Conservation (phyloP, 179 eudicot species). For the Spergularia azorica region DNA sequence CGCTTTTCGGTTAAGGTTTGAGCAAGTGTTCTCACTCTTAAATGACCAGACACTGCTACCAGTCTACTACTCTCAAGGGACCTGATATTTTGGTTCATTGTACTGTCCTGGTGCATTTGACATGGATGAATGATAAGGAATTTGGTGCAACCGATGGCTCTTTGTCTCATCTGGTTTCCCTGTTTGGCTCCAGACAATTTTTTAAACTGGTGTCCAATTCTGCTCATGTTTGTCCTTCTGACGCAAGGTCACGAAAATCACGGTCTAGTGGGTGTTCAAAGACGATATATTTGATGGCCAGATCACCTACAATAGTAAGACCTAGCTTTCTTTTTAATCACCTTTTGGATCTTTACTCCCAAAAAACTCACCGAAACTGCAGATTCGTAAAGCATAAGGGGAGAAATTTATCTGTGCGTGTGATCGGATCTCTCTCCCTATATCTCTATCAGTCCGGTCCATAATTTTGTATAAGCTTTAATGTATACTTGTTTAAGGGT, state of each 20-base stretch:
- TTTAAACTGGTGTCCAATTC: not conserved
- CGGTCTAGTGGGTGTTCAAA: not conserved
- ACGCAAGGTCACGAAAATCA: not conserved
- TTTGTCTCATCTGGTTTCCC: not conserved
- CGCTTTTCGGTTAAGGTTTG: not conserved
- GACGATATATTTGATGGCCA: not conserved
- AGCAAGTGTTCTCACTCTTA: not conserved
- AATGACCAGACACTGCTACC: not conserved
- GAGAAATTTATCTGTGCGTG: not conserved
- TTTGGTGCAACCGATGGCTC: not conserved
- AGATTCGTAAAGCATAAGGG: not conserved
- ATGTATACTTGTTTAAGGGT: not conserved
- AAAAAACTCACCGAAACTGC: not conserved
- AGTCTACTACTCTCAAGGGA: not conserved
- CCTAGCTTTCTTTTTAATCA: not conserved
- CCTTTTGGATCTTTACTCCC: not conserved
- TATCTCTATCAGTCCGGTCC: not conserved
- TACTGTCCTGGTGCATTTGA: not conserved
- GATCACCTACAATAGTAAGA: not conserved
- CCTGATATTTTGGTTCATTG: not conserved
- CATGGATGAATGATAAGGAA: not conserved
- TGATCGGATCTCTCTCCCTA: not conserved
- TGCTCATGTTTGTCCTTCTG: not conserved
- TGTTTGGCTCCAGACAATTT: not conserved
- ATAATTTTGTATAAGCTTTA: not conserved